Evolutionary conservation across 768 basidiomycete genomes (phyloP).

Genomic region (Tylopilus balloui): DNA sequence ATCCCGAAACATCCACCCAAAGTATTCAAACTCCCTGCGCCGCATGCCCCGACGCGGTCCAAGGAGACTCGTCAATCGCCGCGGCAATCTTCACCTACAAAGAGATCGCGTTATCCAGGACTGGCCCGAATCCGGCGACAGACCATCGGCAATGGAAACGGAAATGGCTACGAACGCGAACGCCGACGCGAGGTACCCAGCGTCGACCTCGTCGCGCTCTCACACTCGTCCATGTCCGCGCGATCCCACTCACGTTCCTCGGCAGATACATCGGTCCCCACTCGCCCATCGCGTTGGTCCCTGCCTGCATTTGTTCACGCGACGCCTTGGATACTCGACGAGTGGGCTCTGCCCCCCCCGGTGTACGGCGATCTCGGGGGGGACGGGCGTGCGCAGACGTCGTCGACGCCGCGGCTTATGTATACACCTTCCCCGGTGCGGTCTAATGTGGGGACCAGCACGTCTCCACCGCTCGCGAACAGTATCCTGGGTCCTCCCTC

Average conservation of each 20-base stretch:
- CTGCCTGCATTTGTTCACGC: conserved; percentile 8
- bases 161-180: background rate
- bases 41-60: conserved; percentile 12
- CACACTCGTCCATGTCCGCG: conserved; percentile 9
- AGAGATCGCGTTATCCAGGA: conserved; percentile 6
- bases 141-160: conserved; percentile 2
- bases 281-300: conserved; percentile 14
- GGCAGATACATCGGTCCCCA: background rate
- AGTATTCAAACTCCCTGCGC: conserved; percentile 14
- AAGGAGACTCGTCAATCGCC: background rate
- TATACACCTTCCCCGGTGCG: conserved; percentile 8
- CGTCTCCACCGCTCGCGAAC: background rate
- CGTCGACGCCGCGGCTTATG: background rate
- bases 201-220: conserved; percentile 22
- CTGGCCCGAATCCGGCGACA: conserved; percentile 16
- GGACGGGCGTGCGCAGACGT: background rate
- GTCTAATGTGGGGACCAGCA: background rate
- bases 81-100: background rate
- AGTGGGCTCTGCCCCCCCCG: background rate
- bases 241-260: conserved; percentile 14
- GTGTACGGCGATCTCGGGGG: background rate
- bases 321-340: conserved; percentile 2
- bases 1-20: background rate
- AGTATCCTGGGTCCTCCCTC: background rate
- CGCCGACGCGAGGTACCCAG: conserved; percentile 10